A percentile compares a stretch with the other conserved stretches of the same genome.
phyloP scores from a whole-genome alignment of 1,139 yeast genomes.

The Kodamaea ohmeri region DNA sequence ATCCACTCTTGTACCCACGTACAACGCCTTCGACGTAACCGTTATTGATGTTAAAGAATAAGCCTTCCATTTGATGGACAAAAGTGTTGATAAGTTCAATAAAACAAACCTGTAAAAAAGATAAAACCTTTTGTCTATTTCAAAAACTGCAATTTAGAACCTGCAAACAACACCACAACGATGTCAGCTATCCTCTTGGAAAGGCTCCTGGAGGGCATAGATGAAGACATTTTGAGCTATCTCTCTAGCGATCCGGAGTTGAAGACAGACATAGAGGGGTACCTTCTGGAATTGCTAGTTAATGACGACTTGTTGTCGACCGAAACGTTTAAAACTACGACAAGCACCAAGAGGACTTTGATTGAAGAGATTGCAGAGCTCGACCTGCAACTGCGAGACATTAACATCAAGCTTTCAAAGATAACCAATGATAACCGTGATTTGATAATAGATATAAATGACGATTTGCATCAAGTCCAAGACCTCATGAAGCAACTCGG shows the following conservation, averaged over 20 bases:
- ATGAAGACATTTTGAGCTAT: conserved; percentile 15
- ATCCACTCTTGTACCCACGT: conserved; percentile 88
- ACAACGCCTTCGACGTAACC: conserved; percentile 95
- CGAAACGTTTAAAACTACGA: conserved; percentile 33
- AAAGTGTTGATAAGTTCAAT: neutral
- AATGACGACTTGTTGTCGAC: conserved; percentile 45
- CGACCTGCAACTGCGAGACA: conserved; percentile 32
- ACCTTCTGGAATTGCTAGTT: conserved; percentile 28
- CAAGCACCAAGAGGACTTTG: conserved; percentile 25
- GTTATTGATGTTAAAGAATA: conserved; percentile 79
- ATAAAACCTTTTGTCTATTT: neutral
- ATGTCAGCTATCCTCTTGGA: conserved; percentile 24
- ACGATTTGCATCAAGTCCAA: conserved; percentile 28
- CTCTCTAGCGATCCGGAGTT: conserved; percentile 15
- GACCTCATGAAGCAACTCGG: conserved; percentile 24
- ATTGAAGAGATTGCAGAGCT: conserved; percentile 49
- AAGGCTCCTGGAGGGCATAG: conserved; percentile 20
- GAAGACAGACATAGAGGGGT: conserved; percentile 17
- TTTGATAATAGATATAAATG: conserved; percentile 38
- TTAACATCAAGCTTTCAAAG: conserved; percentile 31
- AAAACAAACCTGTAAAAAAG: conserved; percentile 3
- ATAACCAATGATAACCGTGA: conserved; percentile 41
- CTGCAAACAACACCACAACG: neutral
- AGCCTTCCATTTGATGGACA: conserved; percentile 64
- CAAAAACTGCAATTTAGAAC: neutral